These are phyloP conservation scores for Backusella luteola DNA, from an alignment of 192 early-diverging fungal species.

Conservation along the genomic window DNA sequence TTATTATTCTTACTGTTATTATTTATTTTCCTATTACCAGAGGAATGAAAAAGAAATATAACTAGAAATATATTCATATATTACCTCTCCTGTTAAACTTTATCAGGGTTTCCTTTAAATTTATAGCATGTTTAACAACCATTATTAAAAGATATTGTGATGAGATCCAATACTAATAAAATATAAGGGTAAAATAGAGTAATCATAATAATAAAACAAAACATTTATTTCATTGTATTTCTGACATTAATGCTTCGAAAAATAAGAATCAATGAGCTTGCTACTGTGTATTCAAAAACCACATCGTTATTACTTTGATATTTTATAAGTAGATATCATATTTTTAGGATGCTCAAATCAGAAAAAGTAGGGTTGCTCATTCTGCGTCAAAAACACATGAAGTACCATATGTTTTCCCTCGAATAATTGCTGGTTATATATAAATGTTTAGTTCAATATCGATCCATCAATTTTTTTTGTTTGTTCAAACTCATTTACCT, in stretches of 20 bases:
- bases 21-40: neutral
- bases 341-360: neutral
- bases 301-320: too few relatives aligned
- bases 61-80: neutral
- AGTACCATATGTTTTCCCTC: conserved; percentile 43
- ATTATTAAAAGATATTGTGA: too few relatives aligned
- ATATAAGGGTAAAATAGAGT: too few relatives aligned
- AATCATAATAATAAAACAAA: too few relatives aligned
- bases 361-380: neutral
- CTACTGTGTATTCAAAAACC: neutral
- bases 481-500: conserved; percentile 16
- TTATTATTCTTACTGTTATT: neutral
- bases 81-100: too few relatives aligned
- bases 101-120: too few relatives aligned
- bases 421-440: conserved; percentile 31
- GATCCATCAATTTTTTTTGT: neutral
- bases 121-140: too few relatives aligned
- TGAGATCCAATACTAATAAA: too few relatives aligned
- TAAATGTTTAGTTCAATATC: neutral
- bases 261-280: too few relatives aligned
- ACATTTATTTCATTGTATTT: too few relatives aligned
- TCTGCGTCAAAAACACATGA: conserved; percentile 36
- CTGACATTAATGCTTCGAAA: too few relatives aligned
- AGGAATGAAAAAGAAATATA: neutral
- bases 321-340: too few relatives aligned